phyloP scores from a whole-genome alignment of 768 basidiomycete species.

The Mycena alexandri region DNA sequence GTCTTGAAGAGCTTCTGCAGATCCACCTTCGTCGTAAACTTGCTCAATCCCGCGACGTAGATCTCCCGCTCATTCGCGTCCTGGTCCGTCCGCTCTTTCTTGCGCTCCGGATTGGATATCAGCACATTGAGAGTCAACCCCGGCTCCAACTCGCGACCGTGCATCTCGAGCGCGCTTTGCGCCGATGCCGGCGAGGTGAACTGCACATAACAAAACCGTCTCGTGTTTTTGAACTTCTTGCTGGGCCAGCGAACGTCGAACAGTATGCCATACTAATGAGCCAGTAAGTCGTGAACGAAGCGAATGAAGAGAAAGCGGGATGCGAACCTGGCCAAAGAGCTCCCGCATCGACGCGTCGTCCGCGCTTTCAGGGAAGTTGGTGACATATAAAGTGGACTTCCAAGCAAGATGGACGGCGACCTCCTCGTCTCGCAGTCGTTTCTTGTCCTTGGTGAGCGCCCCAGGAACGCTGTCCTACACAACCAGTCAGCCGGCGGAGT shows the following conservation, averaged over 20 bases:
- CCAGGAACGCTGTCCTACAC: conserved; percentile 82
- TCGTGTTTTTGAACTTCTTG: conserved; percentile 92
- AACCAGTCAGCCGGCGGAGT: conserved; percentile 15
- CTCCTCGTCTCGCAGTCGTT: conserved; percentile 80
- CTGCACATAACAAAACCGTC: conserved; percentile 96
- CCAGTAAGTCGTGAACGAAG: conserved; percentile 11
- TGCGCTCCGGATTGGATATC: conserved; percentile 92
- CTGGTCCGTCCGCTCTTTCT: conserved; percentile 90
- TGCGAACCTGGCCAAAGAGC: conserved; percentile 81
- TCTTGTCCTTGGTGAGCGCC: conserved; percentile 96
- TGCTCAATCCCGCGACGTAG: conserved; percentile 89
- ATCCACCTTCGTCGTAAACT: conserved; percentile 81
- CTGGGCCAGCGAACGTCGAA: conserved; percentile 99
- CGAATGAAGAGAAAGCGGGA: neutral
- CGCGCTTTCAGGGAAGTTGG: conserved; percentile 90
- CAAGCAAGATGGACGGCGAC: conserved; percentile 91
- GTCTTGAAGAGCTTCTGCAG: conserved; percentile 82
- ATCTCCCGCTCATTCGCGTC: conserved; percentile 87
- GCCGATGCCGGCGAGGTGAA: conserved; percentile 87
- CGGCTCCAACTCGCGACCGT: conserved; percentile 81
- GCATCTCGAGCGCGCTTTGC: conserved; percentile 80
- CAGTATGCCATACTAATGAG: conserved; percentile 82
- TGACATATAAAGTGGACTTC: conserved; percentile 94
- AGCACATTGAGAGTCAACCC: conserved; percentile 79
- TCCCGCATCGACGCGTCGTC: conserved; percentile 84